phyloP scores from a whole-genome alignment of 305 asterid species.

The Plantago lanceolata region DNA sequence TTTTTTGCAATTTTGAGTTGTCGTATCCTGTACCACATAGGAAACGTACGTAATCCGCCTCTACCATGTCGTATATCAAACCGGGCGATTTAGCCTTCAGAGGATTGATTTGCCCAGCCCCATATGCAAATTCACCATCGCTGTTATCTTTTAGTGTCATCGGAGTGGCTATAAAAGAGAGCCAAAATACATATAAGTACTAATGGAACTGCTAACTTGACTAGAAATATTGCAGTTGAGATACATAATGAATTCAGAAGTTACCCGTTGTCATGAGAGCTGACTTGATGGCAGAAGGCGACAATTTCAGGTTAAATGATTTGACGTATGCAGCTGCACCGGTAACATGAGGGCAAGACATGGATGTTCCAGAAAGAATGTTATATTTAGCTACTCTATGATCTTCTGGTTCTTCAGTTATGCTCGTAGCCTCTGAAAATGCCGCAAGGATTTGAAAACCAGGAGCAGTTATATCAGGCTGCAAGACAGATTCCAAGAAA shows the following conservation, averaged over 20 bases:
- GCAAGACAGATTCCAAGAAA: background rate
- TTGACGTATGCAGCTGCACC: slow-evolving; percentile 60
- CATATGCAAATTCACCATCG: slow-evolving; percentile 56
- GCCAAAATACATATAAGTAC: background rate
- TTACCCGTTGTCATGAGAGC: slow-evolving; percentile 62
- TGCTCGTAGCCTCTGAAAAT: slow-evolving; percentile 40
- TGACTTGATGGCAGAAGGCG: slow-evolving; percentile 60
- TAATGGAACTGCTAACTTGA: background rate
- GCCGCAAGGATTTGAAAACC: slow-evolving; percentile 64
- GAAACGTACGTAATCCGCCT: slow-evolving; percentile 40
- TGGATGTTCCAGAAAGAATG: slow-evolving; percentile 58
- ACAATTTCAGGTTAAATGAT: slow-evolving; percentile 54
- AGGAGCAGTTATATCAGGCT: slow-evolving; percentile 65
- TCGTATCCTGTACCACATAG: slow-evolving; percentile 58
- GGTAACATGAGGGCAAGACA: slow-evolving; percentile 64
- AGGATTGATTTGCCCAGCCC: slow-evolving; percentile 63
- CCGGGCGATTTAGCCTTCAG: slow-evolving; percentile 48
- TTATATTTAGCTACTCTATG: slow-evolving; percentile 40
- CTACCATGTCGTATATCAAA: slow-evolving; percentile 44
- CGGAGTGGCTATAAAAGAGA: slow-evolving; percentile 28
- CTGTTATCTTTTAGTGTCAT: slow-evolving; percentile 27
- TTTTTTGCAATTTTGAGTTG: slow-evolving; percentile 28
- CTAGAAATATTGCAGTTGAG: too few species aligned
- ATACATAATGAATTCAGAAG: background rate
- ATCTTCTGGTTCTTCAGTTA: slow-evolving; percentile 37